Percentiles rank a stretch among this genome's conserved stretches.
Evolutionary conservation across 306 rosid genomes (phyloP).

Genomic region (Cajanus cajan): DNA sequence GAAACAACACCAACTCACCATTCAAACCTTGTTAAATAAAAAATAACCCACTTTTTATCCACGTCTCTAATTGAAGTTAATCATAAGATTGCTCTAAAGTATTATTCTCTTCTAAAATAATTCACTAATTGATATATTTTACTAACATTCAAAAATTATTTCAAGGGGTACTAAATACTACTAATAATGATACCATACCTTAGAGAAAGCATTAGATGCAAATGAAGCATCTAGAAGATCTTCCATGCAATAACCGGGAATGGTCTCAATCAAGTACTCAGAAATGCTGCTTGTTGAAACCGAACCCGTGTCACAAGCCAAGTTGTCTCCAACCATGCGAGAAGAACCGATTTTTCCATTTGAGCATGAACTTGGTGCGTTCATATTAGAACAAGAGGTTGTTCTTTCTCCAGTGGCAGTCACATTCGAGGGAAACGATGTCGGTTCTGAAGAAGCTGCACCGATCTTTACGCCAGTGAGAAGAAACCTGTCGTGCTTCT

Average conservation of each 20-base stretch:
- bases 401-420: slow-evolving; percentile 24
- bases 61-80: neutral
- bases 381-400: slow-evolving; percentile 24
- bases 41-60: neutral
- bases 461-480: slow-evolving; percentile 69
- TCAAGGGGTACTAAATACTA: no score
- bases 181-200: slow-evolving; percentile 23
- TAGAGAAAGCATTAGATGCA: slow-evolving; percentile 47
- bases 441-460: slow-evolving; percentile 33
- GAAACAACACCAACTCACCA: slow-evolving; percentile 5
- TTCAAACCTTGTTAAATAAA: neutral
- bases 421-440: slow-evolving; percentile 13
- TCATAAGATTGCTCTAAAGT: no score
- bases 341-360: slow-evolving; percentile 13
- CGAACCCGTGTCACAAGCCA: slow-evolving; percentile 43
- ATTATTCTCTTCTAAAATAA: no score
- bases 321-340: slow-evolving; percentile 28
- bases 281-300: slow-evolving; percentile 67
- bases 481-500: slow-evolving; percentile 69
- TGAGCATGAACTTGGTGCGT: slow-evolving; percentile 27
- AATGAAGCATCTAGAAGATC: slow-evolving; percentile 68
- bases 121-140: no score
- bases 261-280: slow-evolving; percentile 69
- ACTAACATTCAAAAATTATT: no score
- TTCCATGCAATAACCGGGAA: slow-evolving; percentile 79